A percentile compares a stretch with the other conserved stretches of the same genome.
phyloP scores from a whole-genome alignment of 2,329 filamentous ascomycete genomes.

The Aureobasidium lini region DNA sequence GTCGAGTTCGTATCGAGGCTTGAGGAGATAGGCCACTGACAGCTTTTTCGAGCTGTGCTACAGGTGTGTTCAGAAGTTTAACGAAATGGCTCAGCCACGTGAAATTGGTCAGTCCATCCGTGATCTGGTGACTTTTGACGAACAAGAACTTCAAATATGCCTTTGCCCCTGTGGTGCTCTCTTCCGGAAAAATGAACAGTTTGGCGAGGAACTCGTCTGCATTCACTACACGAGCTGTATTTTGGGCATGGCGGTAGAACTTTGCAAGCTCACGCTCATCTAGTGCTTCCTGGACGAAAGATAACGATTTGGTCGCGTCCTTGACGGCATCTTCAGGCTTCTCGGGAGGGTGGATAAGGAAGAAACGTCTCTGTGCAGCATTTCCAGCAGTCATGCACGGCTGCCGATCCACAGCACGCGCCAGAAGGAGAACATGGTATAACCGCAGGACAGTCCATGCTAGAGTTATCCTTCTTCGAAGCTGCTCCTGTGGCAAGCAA shows the following conservation, averaged over 20 bases:
- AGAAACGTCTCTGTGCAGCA: slow-evolving; percentile 22
- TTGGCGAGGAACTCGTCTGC: slow-evolving; percentile 31
- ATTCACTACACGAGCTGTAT: slow-evolving; percentile 34
- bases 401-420: slow-evolving; percentile 26
- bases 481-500: slow-evolving; percentile 23
- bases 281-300: slow-evolving; percentile 35
- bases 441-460: slow-evolving; percentile 15
- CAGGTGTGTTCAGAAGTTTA: slow-evolving; percentile 28
- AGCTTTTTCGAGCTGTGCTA: slow-evolving; percentile 18
- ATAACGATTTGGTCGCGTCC: slow-evolving; percentile 24
- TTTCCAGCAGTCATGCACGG: slow-evolving; percentile 14
- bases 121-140: slow-evolving; percentile 38
- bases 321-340: slow-evolving; percentile 26
- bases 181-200: slow-evolving; percentile 32
- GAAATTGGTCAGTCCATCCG: slow-evolving; percentile 37
- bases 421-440: slow-evolving; percentile 15
- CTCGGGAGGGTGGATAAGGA: slow-evolving; percentile 28
- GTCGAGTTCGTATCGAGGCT: slow-evolving; percentile 21
- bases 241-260: slow-evolving; percentile 36
- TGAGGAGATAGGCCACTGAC: slow-evolving; percentile 19
- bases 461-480: slow-evolving; percentile 18
- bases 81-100: slow-evolving; percentile 38
- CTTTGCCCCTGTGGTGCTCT: slow-evolving; percentile 20
- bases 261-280: slow-evolving; percentile 19
- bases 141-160: slow-evolving; percentile 30